phyloP scores from a whole-genome alignment of 345 rosid genomes.

The Mallotus nudiflorus region DNA sequence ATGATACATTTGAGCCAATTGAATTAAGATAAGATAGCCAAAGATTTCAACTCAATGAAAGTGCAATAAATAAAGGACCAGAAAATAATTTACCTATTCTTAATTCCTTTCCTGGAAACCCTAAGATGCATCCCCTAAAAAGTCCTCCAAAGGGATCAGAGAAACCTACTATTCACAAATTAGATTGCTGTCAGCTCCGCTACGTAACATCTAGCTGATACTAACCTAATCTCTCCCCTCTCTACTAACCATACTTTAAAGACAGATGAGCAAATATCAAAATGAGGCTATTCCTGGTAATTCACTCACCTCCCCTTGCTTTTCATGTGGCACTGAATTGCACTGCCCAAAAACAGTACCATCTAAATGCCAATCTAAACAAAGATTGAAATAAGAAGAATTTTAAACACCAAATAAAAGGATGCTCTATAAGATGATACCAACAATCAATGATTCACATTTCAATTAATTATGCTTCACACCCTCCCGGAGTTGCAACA shows the following conservation, averaged over 20 bases:
- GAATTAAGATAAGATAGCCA: too few species aligned
- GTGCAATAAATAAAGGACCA: background rate
- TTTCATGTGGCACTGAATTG: background rate
- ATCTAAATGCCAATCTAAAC: background rate
- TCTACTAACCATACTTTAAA: background rate
- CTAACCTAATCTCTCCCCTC: background rate
- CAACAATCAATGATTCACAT: background rate
- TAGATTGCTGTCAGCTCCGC: too few species aligned
- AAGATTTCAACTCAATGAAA: too few species aligned
- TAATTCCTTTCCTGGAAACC: too few species aligned
- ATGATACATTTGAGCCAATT: too few species aligned
- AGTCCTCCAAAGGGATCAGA: background rate
- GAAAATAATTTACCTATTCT: too few species aligned
- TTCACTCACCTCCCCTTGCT: background rate
- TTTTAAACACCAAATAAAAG: background rate
- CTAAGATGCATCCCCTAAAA: background rate
- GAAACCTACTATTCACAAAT: background rate
- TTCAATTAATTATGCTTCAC: background rate
- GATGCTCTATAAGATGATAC: background rate
- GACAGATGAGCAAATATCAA: background rate
- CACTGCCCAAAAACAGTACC: background rate
- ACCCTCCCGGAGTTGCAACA: background rate
- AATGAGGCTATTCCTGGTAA: background rate
- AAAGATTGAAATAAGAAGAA: background rate
- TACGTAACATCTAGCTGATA: background rate